Evolutionary conservation across 768 basidiomycete genomes (phyloP).

Genomic region (Leccinum olivaceopallidum): DNA sequence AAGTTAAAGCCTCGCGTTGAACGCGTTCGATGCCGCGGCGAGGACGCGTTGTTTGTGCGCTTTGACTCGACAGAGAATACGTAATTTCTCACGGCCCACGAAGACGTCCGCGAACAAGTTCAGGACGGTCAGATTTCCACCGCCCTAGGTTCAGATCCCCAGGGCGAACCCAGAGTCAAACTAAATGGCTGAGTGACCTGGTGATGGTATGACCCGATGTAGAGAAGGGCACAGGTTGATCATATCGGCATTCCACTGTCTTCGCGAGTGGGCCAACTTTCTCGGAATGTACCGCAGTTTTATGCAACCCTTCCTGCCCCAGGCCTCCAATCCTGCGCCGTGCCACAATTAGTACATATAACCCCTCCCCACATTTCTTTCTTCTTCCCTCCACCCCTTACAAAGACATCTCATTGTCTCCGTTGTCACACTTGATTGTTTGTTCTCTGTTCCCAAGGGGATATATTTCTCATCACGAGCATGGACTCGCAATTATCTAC

Average conservation of each 20-base stretch:
- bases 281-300: slow-evolving; percentile 37
- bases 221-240: slow-evolving; percentile 18
- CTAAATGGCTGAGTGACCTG: slow-evolving; percentile 5
- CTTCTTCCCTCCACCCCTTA: not conserved
- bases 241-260: slow-evolving; percentile 13
- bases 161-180: slow-evolving; percentile 5
- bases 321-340: slow-evolving; percentile 18
- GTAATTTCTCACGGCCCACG: slow-evolving; percentile 22
- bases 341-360: slow-evolving; percentile 32
- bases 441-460: slow-evolving; percentile 20
- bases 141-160: slow-evolving; percentile 6
- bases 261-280: slow-evolving; percentile 9
- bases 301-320: slow-evolving; percentile 22
- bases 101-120: not conserved
- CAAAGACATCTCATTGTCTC: slow-evolving; percentile 4
- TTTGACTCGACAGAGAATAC: slow-evolving; percentile 12
- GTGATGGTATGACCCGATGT: slow-evolving; percentile 14
- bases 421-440: slow-evolving; percentile 12
- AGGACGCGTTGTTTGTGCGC: slow-evolving; percentile 26
- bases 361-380: slow-evolving; percentile 15
- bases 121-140: slow-evolving; percentile 2
- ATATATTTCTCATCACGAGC: slow-evolving; percentile 19
- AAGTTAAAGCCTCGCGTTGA: slow-evolving; percentile 7
- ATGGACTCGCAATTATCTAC: slow-evolving; percentile 12
- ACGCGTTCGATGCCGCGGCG: slow-evolving; percentile 20